Evolutionary conservation across 2,329 filamentous ascomycete species (phyloP).

Genomic region (Neodidymelliopsis sp.): DNA sequence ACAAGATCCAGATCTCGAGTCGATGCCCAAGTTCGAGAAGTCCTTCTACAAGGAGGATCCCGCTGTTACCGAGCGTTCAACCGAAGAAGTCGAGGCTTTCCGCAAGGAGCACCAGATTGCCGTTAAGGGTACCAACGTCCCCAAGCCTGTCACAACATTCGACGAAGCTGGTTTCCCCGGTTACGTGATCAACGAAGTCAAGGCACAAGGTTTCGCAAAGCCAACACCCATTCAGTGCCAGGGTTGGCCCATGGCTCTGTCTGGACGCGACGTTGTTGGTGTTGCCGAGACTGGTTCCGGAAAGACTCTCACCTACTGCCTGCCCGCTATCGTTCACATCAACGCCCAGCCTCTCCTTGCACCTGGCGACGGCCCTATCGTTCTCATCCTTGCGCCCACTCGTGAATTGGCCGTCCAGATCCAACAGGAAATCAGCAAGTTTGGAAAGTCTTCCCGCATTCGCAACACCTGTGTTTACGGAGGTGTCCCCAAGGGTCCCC

Average conservation of each 20-base stretch:
- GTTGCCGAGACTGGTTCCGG: constrained; percentile 99
- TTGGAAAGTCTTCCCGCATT: constrained; percentile 96
- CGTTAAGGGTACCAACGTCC: constrained; percentile 79
- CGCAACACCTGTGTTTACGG: constrained; percentile 99
- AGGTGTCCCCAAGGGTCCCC: constrained; percentile 96
- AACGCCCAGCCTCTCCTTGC: constrained; percentile 97
- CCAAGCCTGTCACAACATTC: constrained; percentile 94
- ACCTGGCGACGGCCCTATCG: constrained; percentile 94
- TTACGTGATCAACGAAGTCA: constrained; percentile 98
- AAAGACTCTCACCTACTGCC: constrained; percentile 98
- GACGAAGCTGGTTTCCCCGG: constrained; percentile 96
- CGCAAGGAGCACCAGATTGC: constrained; percentile 85
- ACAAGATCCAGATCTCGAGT: constrained; percentile 69
- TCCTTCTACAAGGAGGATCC: constrained; percentile 98
- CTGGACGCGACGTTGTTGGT: constrained; percentile 97
- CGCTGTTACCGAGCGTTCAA: constrained; percentile 75
- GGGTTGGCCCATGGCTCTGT: constrained; percentile 98
- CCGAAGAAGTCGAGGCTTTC: constrained; percentile 86
- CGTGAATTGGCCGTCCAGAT: constrained; percentile 99
- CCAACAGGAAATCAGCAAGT: constrained; percentile 98
- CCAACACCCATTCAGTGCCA: constrained; percentile 98
- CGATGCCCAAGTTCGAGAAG: constrained; percentile 97
- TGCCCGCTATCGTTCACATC: constrained; percentile 98
- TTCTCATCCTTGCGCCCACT: constrained; percentile 93
- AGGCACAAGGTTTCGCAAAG: constrained; percentile 92